Base-by-base conservation (phyloP, 305 asterid genomes). In the Fraxinus latifolia region DNA sequence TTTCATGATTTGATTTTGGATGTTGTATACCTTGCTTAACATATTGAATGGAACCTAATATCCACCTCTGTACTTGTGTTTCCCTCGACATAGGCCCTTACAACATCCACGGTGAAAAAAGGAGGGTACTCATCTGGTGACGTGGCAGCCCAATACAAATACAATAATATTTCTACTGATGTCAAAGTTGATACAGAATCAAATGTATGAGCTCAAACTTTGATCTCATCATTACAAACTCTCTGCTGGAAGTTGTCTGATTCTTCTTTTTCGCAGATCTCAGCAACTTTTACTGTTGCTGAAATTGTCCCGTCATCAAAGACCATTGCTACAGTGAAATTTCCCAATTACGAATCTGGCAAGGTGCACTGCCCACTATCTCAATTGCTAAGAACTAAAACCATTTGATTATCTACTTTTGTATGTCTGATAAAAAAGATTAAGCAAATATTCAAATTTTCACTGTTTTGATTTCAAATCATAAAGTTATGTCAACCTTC, bases 111-210 rank as follows among this genome's bases (percentile, higher is more conserved):
- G 0, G 93, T 91, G 84, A 93, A 90, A 84, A 96, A 92, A 80
- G 99, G 98, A 82, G 97, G 97, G 65, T 92, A 94, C 76, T 87
- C 99, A 76, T 91, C 95, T 76, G 98, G 99, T 83, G 99, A 96
- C 87, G 91, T 96, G 68, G 93, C 89, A 79, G 93, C 93, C 53
- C 91, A 80, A 82, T 92, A 94, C 90, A 81, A 82, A 71, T 93
- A 93, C 84, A 96, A 88, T 82, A 91, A 93, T 77, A 82, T 89
- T 47, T 76, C 87, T 71, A 77, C 91, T 60, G 95, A 94, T 88
- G 81, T 96, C 82, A 94, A 93, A 96, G 95, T 96, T 81, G 99
- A 96, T 84, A 96, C 99, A 5, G 99, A 89, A 82, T 93, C 97
- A 78, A 93, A 93, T 67, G 98, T 96, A 82, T 79, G 93, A 77